Percentiles rank a stretch among this genome's conserved stretches.
phyloP scores from a whole-genome alignment of 2,329 filamentous ascomycete genomes.

The Aureobasidium pullulans region DNA sequence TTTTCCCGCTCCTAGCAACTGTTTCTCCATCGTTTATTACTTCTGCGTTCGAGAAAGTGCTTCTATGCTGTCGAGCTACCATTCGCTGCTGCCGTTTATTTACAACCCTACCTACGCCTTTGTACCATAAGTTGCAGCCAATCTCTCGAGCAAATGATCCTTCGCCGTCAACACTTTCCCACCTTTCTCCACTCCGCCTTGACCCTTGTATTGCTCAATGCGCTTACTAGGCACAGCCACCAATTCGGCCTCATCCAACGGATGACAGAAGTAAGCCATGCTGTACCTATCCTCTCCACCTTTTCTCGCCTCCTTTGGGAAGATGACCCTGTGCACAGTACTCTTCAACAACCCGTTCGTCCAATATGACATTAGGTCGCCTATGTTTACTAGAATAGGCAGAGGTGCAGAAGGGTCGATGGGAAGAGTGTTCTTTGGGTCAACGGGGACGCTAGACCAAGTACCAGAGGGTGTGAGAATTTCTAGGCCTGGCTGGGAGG shows the following conservation, averaged over 20 bases:
- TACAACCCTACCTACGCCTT: conserved; percentile 13
- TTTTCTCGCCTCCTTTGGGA: conserved; percentile 38
- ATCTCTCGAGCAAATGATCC: conserved; percentile 50
- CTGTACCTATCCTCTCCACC: conserved; percentile 47
- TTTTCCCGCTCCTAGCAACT: neutral
- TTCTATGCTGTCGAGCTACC: no score
- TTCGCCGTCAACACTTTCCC: conserved; percentile 48
- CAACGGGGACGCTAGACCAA: conserved; percentile 38
- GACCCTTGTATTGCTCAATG: conserved; percentile 35
- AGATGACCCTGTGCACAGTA: conserved; percentile 83
- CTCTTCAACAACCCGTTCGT: conserved; percentile 80
- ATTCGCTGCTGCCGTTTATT: no score
- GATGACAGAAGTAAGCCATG: conserved; percentile 58
- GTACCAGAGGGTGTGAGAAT: conserved; percentile 59
- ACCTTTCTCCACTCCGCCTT: conserved; percentile 28
- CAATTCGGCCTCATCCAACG: conserved; percentile 47
- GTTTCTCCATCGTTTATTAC: no score
- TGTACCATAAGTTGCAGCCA: conserved; percentile 52
- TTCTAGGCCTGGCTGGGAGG: conserved; percentile 79
- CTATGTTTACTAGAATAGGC: conserved; percentile 67
- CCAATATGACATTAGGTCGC: conserved; percentile 73
- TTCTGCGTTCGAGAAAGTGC: no score
- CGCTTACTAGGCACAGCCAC: conserved; percentile 48
- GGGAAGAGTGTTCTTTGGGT: conserved; percentile 23
- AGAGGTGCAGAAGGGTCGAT: conserved; percentile 10